phyloP scores from a whole-genome alignment of 768 basidiomycete species.

The Suillus americanus region DNA sequence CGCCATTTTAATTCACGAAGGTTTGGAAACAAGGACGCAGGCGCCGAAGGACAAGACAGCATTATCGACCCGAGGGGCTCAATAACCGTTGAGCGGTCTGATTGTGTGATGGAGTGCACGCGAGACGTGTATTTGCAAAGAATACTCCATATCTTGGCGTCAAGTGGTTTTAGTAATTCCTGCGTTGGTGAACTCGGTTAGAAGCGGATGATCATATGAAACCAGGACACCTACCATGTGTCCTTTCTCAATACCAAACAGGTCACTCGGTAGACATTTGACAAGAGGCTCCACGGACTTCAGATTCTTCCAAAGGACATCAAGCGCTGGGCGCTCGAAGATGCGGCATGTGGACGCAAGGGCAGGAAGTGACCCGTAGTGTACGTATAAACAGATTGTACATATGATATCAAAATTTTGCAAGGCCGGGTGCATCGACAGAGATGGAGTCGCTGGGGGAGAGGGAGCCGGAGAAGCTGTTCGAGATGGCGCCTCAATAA shows the following conservation, averaged over 20 bases:
- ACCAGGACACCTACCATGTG: neutral
- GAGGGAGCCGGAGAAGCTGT: neutral
- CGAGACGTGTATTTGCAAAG: slow-evolving; percentile 17
- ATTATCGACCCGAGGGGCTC: slow-evolving; percentile 7
- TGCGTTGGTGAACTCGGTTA: neutral
- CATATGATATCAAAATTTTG: neutral
- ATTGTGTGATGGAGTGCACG: slow-evolving; percentile 16
- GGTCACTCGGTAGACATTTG: slow-evolving; percentile 10
- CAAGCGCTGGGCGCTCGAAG: slow-evolving; percentile 5
- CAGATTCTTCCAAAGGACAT: slow-evolving; percentile 4
- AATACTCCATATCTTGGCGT: slow-evolving; percentile 16
- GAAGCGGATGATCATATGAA: neutral
- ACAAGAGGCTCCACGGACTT: neutral
- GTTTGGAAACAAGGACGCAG: slow-evolving; percentile 21
- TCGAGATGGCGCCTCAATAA: neutral
- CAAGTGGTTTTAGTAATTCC: neutral
- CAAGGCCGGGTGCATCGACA: neutral
- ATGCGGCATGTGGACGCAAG: slow-evolving; percentile 5
- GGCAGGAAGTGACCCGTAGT: neutral
- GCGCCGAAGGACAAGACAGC: slow-evolving; percentile 16
- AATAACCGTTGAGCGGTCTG: neutral
- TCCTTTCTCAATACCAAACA: neutral
- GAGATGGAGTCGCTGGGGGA: neutral
- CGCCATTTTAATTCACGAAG: slow-evolving; percentile 21
- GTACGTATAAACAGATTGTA: neutral